These are phyloP conservation scores for Purpureocillium takamizusanense DNA, from an alignment of 2,329 filamentous ascomycete genomes.

Conservation along the genomic window DNA sequence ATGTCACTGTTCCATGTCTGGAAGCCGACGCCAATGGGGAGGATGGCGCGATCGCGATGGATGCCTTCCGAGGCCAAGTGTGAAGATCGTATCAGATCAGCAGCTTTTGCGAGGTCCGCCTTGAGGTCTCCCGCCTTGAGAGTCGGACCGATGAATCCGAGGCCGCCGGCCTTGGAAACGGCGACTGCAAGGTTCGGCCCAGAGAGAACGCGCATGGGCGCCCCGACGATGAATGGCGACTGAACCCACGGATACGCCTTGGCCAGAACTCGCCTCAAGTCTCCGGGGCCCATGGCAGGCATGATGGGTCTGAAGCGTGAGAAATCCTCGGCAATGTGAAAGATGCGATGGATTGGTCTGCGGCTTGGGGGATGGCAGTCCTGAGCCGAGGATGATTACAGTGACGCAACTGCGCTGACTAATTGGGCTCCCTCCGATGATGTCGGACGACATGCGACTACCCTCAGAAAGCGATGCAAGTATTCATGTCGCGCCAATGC, in stretches of 20 bases:
- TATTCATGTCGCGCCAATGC: too few relatives aligned
- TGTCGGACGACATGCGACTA: too few relatives aligned
- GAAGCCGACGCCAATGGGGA: constrained; percentile 39
- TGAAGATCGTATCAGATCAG: constrained; percentile 11
- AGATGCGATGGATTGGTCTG: too few relatives aligned
- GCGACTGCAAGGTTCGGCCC: constrained; percentile 46
- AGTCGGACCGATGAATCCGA: constrained; percentile 39
- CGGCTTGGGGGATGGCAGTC: too few relatives aligned
- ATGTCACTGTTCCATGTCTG: constrained; percentile 35
- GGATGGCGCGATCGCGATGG: constrained; percentile 7
- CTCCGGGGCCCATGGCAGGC: too few relatives aligned
- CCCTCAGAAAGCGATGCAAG: too few relatives aligned
- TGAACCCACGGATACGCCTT: constrained; percentile 23
- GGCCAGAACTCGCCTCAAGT: constrained; percentile 4
- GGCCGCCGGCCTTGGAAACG: constrained; percentile 62
- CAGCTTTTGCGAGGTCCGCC: constrained; percentile 19
- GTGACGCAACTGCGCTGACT: too few relatives aligned
- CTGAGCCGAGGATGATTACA: too few relatives aligned
- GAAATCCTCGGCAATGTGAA: too few relatives aligned
- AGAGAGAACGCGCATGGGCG: constrained; percentile 62
- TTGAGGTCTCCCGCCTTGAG: constrained; percentile 21
- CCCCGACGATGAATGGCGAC: constrained; percentile 43
- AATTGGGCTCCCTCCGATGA: too few relatives aligned
- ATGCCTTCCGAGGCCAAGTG: not conserved
- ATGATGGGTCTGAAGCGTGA: too few relatives aligned